Percentiles rank a stretch among this genome's conserved stretches.
phyloP scores from a whole-genome alignment of 2,329 filamentous ascomycete species.

The Pseudocercospora cruenta region DNA sequence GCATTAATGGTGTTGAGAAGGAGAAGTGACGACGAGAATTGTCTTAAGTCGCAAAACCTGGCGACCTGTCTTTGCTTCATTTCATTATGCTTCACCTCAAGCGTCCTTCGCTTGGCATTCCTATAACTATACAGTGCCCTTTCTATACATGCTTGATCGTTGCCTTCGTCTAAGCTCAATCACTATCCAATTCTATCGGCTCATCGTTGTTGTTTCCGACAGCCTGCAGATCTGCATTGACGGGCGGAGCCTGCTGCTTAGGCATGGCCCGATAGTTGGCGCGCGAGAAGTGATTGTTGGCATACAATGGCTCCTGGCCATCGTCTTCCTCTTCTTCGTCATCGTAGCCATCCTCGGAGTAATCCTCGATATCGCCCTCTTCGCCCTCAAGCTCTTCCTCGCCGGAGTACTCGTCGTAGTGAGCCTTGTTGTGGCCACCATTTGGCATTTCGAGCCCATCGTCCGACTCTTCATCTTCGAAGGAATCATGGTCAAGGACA shows the following conservation, averaged over 20 bases:
- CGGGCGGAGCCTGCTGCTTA: slow-evolving; percentile 6
- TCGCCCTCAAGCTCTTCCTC: slow-evolving; percentile 9
- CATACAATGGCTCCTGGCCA: slow-evolving; percentile 16
- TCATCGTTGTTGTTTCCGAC: slow-evolving; percentile 19
- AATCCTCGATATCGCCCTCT: slow-evolving; percentile 17
- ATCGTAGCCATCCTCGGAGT: slow-evolving; percentile 14
- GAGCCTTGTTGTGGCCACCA: slow-evolving; percentile 17
- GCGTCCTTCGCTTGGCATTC: neutral
- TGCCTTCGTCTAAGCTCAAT: neutral
- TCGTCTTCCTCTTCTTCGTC: slow-evolving; percentile 15
- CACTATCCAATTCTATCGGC: slow-evolving; percentile 16
- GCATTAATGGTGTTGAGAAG: no score
- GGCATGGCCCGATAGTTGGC: slow-evolving; percentile 12
- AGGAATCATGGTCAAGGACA: slow-evolving; percentile 19
- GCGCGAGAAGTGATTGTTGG: slow-evolving; percentile 16
- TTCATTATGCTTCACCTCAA: neutral
- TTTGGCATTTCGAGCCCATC: slow-evolving; percentile 24
- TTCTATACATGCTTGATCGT: neutral
- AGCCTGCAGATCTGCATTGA: slow-evolving; percentile 29
- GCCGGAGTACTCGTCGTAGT: slow-evolving; percentile 9
- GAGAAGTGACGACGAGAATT: no score
- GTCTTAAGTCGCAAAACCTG: neutral
- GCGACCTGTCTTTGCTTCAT: neutral
- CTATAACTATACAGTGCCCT: neutral
- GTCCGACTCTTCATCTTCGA: slow-evolving; percentile 26